Conservation (phyloP, 1,284 basidiomycete genomes). For the Ganoderma leucocontextum region DNA sequence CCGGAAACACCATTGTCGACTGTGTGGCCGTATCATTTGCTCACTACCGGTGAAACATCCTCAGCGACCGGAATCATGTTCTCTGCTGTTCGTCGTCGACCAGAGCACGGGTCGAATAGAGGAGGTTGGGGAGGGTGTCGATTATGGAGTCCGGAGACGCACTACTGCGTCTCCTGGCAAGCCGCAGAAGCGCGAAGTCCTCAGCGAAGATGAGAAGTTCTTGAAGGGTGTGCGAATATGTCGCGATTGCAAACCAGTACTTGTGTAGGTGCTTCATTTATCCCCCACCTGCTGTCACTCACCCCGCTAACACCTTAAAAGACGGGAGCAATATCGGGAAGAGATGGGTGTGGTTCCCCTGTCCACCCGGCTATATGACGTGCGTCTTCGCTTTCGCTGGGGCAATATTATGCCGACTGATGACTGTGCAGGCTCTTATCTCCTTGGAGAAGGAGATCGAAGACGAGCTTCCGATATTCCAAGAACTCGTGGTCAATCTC, state of each 20-base stretch:
- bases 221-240: constrained; percentile 88
- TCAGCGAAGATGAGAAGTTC: constrained; percentile 76
- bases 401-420: background rate
- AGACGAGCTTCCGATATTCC: constrained; percentile 72
- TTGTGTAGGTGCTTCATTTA: constrained; percentile 57
- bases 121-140: constrained; percentile 87
- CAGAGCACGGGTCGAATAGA: constrained; percentile 78
- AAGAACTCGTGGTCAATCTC: constrained; percentile 67
- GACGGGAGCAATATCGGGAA: constrained; percentile 82
- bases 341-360: constrained; percentile 70
- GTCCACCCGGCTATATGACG: constrained; percentile 78
- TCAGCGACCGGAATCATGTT: constrained; percentile 75
- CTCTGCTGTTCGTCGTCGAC: constrained; percentile 83
- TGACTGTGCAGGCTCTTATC: constrained; percentile 64
- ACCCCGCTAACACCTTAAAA: constrained; percentile 39
- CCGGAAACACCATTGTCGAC: constrained; percentile 95
- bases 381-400: constrained; percentile 39
- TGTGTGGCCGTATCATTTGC: constrained; percentile 94
- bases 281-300: background rate
- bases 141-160: constrained; percentile 77
- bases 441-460: constrained; percentile 82
- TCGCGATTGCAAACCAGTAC: constrained; percentile 77
- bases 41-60: constrained; percentile 85
- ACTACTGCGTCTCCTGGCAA: constrained; percentile 39
- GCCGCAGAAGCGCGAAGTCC: constrained; percentile 49